Evolutionary conservation across 345 rosid species (phyloP), one percentile per base, ranked within the genome.

Genomic region (Bretschneidera sinensis): DNA sequence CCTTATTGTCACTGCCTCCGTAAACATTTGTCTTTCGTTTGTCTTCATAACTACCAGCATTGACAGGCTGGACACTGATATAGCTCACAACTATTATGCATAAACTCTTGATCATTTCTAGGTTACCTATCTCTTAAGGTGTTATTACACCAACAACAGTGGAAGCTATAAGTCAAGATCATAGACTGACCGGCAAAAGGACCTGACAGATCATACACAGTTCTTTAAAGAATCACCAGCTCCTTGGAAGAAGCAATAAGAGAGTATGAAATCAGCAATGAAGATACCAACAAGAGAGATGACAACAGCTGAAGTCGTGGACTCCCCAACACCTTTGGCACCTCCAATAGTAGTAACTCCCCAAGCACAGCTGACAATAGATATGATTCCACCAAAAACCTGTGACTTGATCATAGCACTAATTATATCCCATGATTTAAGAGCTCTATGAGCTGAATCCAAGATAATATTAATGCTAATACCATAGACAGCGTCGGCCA

Each of bases 361-460:
- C 96, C 96, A 88, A 2, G 92, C 85, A 71, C 96, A 88, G 61
- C 96, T 88, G 55, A 88, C 90, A 20, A 82, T 70, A 18, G 96
- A 88, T 66, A 85, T 85, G 60, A 88, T 88, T 19, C 83, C 89
- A 45, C 90, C 96, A 49, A 88, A 88, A 50, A 85, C 92, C 59
- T 84, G 86, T 21, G 96, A 85, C 65, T 88, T 88, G 25, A 88
- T 82, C 96, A 88, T 88, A 24, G 96, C 88, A 52, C 92, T 88
- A n/a, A 85, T 76, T 25, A 88, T 62, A 60, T 88, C 96, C 92
- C 92, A 85, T 18, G 90, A 70, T 52, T 69, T 79, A 19, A 85
- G 85, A 2, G 87, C 90, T 65, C 85, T 64, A 21, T 73, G 88
- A 34, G 96, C 96, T 18, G 96, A 88, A 72, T 85, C 96, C 75